A percentile compares a stretch with the other conserved stretches of the same genome.
Conservation (phyloP, 106 monocot species). For the Acanthochlamys bracteata region DNA sequence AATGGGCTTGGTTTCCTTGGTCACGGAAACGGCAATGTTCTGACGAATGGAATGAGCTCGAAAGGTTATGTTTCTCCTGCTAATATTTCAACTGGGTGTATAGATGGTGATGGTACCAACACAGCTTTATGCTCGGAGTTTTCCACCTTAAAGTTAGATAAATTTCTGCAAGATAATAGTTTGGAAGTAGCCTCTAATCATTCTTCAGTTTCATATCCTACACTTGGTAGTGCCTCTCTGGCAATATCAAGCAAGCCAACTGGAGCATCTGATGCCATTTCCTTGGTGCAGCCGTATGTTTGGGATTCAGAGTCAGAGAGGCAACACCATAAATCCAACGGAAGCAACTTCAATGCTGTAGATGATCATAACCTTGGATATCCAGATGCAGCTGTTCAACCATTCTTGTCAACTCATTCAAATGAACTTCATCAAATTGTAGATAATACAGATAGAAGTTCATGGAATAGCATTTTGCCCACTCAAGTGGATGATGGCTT, state of each 20-base stretch:
- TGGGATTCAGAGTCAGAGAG: constrained; percentile 15
- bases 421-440: neutral
- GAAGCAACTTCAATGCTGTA: constrained; percentile 3
- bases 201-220: neutral
- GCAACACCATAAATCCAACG: constrained; percentile 3
- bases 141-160: constrained; percentile 24
- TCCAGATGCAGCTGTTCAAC: constrained; percentile 5
- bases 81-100: neutral
- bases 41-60: neutral
- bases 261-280: constrained; percentile 4
- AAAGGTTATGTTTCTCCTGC: constrained; percentile 2
- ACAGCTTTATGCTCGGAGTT: constrained; percentile 14
- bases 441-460: constrained; percentile 1
- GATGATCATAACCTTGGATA: neutral
- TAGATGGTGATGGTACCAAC: constrained; percentile 7
- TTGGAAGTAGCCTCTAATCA: neutral
- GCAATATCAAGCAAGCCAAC: neutral
- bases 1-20: constrained; percentile 2
- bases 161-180: neutral
- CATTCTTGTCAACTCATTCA: constrained; percentile 1
- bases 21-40: neutral
- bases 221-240: neutral
- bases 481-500: neutral
- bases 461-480: neutral
- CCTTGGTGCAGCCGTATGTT: constrained; percentile 11